Evolutionary conservation across 2,329 filamentous ascomycete genomes (phyloP).

Genomic region (Clarireedia paspali): DNA sequence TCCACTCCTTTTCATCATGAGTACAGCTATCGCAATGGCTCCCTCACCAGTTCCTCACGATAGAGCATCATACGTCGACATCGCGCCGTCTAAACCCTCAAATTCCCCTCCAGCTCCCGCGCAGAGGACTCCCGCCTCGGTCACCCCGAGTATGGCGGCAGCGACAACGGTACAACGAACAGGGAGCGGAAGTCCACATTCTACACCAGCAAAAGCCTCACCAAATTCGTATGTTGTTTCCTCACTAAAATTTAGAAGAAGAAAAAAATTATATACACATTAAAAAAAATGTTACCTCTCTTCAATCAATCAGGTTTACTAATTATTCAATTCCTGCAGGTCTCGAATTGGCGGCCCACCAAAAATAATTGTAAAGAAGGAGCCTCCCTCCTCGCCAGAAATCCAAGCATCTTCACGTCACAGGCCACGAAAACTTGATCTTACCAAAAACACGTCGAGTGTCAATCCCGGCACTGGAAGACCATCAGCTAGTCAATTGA

Average conservation of each 20-base stretch:
- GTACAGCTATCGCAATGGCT: constrained; percentile 60
- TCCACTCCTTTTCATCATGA: constrained; percentile 42
- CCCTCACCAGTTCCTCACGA: constrained; percentile 61
- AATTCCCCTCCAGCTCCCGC: constrained; percentile 27
- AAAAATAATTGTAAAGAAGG: constrained; percentile 94
- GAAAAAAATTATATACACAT: no score
- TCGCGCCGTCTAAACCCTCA: constrained; percentile 32
- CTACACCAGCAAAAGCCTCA: constrained; percentile 43
- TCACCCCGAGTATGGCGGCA: constrained; percentile 35
- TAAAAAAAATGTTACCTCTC: background rate
- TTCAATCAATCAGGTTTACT: constrained; percentile 4
- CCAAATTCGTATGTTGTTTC: constrained; percentile 50
- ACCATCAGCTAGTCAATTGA: constrained; percentile 60
- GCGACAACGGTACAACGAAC: constrained; percentile 36
- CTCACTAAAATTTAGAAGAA: background rate
- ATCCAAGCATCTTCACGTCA: constrained; percentile 61
- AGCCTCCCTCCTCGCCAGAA: constrained; percentile 73
- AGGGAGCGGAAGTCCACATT: constrained; percentile 47
- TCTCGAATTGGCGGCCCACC: constrained; percentile 49
- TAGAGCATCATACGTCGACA: constrained; percentile 48
- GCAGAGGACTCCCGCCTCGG: constrained; percentile 28
- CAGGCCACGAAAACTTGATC: constrained; percentile 68
- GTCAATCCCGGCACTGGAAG: constrained; percentile 52
- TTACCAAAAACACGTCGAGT: constrained; percentile 57
- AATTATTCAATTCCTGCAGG: constrained; percentile 31